Evolutionary conservation across 2,329 filamentous ascomycete genomes (phyloP), one percentile per base, ranked within the genome.

Genomic region (Raffaelea ambrosiae): DNA sequence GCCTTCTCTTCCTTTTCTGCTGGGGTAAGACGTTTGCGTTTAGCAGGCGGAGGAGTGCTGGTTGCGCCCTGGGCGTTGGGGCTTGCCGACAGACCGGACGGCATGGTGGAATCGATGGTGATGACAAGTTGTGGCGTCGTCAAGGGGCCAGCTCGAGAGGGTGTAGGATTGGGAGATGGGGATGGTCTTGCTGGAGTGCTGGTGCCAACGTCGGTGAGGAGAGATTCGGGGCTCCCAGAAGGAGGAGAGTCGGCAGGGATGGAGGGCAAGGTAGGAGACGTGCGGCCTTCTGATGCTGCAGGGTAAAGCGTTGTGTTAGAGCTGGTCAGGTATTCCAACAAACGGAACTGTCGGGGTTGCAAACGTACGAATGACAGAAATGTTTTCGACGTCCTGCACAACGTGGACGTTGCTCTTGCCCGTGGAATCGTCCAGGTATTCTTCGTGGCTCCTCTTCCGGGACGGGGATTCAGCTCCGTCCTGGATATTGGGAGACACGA

Each of bases 401-500:
- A 44, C 42, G 23, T 43, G 53, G 14, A 47, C 56, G 53, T 52
- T 60, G 53, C 10, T 49, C 49, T 23, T 42, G n/a, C 36, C 22
- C 3, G 11, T 23, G n/a, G 40, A 4, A 3, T n/a, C 51, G 23
- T 59, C 63, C 3, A 66, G 54, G 51, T 66, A 76, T 29, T 74
- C 69, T 38, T 71, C 64, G 53, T 74, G 70, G 39, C 62, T 68
- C 50, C 72, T 62, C 59, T 77, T 77, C 45, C 67, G 64, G 43
- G 63, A 61, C 23, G 60, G 61, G 19, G 60, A 54, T 44, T 73
- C 69, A 21, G 65, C 60, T 22, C 43, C 50, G 56, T 73, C 70
- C 57, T 69, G 66, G 26, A 73, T 64, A 51, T 77, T 76, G 13
- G 66, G 60, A 18, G 73, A 71, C 58, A 74, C 64, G 46, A 67